Evolutionary conservation across 2,329 filamentous ascomycete genomes (phyloP).

Genomic region (Alternaria atra): DNA sequence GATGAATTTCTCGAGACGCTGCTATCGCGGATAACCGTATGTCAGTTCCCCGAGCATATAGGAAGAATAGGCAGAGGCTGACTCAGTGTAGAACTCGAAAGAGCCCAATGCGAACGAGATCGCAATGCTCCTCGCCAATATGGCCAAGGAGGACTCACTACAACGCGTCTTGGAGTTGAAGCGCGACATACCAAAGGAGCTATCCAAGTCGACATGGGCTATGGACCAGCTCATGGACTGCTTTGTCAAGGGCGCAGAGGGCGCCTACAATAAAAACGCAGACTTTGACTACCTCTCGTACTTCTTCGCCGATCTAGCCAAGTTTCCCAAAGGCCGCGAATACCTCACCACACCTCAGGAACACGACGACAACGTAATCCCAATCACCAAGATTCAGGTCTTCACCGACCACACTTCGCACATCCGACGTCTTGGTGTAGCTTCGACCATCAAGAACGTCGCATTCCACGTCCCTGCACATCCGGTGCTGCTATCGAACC

Average conservation of each 20-base stretch:
- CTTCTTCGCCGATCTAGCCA: conserved; percentile 90
- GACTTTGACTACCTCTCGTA: conserved; percentile 95
- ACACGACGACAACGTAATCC: conserved; percentile 81
- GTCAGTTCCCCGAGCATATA: conserved; percentile 59
- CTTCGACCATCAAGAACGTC: conserved; percentile 92
- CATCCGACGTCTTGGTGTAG: conserved; percentile 90
- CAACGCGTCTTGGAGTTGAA: conserved; percentile 74
- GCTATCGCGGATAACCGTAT: conserved; percentile 75
- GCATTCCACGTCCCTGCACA: conserved; percentile 84
- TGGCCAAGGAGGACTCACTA: conserved; percentile 80
- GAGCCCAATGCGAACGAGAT: conserved; percentile 86
- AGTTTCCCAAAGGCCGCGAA: conserved; percentile 74
- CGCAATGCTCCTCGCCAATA: conserved; percentile 91
- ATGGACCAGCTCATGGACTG: conserved; percentile 94
- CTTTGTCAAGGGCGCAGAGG: conserved; percentile 90
- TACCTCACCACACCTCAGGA: conserved; percentile 78
- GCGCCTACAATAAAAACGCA: conserved; percentile 82
- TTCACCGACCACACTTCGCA: conserved; percentile 91
- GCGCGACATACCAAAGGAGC: conserved; percentile 72
- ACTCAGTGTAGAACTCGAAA: conserved; percentile 65
- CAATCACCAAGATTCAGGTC: conserved; percentile 88
- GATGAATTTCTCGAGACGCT: conserved; percentile 81
- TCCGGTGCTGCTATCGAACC: conserved; percentile 67
- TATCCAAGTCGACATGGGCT: conserved; percentile 75
- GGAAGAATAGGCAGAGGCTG: conserved; percentile 10